Evolutionary conservation across 495 filamentous ascomycete species (phyloP).

Genomic region (Xylaria telfairii): DNA sequence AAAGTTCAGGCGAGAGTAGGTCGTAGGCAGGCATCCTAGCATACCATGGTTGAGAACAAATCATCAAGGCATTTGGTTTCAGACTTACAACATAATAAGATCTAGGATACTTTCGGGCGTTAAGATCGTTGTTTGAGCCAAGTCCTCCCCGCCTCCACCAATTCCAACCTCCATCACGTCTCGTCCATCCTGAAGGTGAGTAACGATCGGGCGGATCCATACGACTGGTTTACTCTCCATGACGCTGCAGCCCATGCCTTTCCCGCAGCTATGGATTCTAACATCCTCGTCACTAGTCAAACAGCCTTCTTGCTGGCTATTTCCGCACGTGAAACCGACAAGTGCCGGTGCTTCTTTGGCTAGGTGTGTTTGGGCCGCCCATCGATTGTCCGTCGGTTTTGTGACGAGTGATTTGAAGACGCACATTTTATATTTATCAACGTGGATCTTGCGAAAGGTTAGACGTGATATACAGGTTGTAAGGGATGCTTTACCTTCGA

Average conservation of each 20-base stretch:
- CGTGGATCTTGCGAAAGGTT: constrained; percentile 65
- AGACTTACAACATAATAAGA: constrained; percentile 56
- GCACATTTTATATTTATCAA: constrained; percentile 78
- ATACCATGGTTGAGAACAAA: not conserved
- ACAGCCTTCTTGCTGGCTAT: constrained; percentile 69
- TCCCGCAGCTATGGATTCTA: constrained; percentile 90
- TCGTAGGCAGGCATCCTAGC: not conserved
- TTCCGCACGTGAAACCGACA: constrained; percentile 79
- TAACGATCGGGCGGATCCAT: constrained; percentile 80
- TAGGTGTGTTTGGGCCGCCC: constrained; percentile 45
- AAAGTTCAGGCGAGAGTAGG: not conserved
- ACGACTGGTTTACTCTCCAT: constrained; percentile 66
- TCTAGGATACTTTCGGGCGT: constrained; percentile 49
- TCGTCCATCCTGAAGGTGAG: constrained; percentile 54
- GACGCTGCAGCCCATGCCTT: constrained; percentile 66
- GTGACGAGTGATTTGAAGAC: constrained; percentile 72
- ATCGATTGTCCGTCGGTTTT: constrained; percentile 39
- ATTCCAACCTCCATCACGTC: constrained; percentile 76
- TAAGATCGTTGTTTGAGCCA: constrained; percentile 67
- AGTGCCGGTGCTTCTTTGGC: constrained; percentile 68
- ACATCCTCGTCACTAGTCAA: constrained; percentile 67
- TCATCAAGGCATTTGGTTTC: not conserved
- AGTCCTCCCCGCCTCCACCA: constrained; percentile 79
- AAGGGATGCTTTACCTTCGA: constrained; percentile 57
- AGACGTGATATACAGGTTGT: not conserved